phyloP scores from a whole-genome alignment of 257 asterid species.

The Solanum pimpinellifolium region DNA sequence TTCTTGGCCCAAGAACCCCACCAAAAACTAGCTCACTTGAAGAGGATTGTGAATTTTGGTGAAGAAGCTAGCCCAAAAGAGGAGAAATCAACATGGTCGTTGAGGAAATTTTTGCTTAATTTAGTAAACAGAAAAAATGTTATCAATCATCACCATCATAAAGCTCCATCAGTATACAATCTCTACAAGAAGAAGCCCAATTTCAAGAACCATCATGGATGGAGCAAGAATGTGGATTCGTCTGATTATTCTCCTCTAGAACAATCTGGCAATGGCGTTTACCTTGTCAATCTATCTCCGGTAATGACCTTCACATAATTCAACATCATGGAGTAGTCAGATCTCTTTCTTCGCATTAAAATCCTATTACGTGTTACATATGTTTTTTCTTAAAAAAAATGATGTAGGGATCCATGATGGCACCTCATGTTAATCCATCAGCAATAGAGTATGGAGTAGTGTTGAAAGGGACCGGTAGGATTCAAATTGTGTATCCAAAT shows the following conservation, averaged over 20 bases:
- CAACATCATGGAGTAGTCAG: background rate
- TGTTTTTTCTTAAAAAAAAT: too few relatives aligned
- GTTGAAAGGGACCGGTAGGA: background rate
- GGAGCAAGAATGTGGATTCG: constrained; percentile 57
- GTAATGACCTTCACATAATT: constrained; percentile 16
- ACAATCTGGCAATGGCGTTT: constrained; percentile 43
- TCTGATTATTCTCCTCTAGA: constrained; percentile 45
- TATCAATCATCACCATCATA: background rate
- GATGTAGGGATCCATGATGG: background rate
- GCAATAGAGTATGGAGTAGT: background rate
- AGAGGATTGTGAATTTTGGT: constrained; percentile 17
- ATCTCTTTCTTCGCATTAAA: background rate
- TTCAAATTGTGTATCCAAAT: background rate
- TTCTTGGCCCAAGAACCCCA: constrained; percentile 31
- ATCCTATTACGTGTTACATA: background rate
- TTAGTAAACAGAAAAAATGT: constrained; percentile 10
- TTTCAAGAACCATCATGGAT: constrained; percentile 61
- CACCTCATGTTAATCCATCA: background rate
- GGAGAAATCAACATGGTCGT: constrained; percentile 29
- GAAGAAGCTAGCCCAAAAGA: background rate
- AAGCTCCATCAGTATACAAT: constrained; percentile 52
- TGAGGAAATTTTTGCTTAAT: constrained; percentile 29
- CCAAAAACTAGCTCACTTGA: constrained; percentile 32
- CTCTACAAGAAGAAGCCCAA: constrained; percentile 36
- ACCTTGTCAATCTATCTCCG: constrained; percentile 64